Percentiles rank a stretch among this genome's conserved stretches.
phyloP scores from a whole-genome alignment of 495 filamentous ascomycete species.

The Tuber borchii region DNA sequence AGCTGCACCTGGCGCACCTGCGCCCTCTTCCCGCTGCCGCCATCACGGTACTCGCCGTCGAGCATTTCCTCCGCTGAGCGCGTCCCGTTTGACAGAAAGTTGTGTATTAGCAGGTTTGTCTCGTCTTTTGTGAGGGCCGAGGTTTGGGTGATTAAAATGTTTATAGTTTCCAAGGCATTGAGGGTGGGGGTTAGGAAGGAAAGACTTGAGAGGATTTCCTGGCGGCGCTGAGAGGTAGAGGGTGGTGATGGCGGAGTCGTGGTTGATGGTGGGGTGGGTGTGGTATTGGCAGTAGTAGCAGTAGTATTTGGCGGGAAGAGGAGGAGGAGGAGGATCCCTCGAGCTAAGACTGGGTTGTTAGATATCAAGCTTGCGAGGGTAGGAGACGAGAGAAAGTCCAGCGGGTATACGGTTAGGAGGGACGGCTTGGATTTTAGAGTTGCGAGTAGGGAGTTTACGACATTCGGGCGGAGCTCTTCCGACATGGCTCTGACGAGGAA shows the following conservation, averaged over 20 bases:
- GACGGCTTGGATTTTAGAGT: constrained; percentile 24
- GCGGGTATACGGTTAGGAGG: constrained; percentile 23
- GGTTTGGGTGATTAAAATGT: constrained; percentile 37
- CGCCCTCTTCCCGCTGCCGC: constrained; percentile 21
- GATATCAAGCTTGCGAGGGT: constrained; percentile 24
- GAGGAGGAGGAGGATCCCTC: constrained; percentile 28
- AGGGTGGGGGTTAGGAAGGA: constrained; percentile 42
- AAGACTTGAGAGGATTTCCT: constrained; percentile 27
- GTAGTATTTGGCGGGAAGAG: constrained; percentile 18
- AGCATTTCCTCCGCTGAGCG: constrained; percentile 26
- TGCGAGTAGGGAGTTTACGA: constrained; percentile 23
- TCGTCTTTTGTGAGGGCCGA: constrained; percentile 25
- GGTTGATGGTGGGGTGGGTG: not conserved
- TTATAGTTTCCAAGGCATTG: constrained; percentile 43
- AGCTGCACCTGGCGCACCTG: constrained; percentile 43
- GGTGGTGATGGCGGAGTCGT: constrained; percentile 3
- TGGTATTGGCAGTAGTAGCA: not conserved
- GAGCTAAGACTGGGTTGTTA: constrained; percentile 28
- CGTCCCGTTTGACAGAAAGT: constrained; percentile 31
- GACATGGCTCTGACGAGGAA: constrained; percentile 28
- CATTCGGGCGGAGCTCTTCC: constrained; percentile 15
- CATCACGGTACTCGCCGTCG: constrained; percentile 4
- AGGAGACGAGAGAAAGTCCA: constrained; percentile 28
- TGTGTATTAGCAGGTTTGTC: constrained; percentile 25
- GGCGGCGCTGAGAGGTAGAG: constrained; percentile 16